Base-by-base conservation (phyloP, 257 asterid species). In the Nicotiana tomentosiformis region DNA sequence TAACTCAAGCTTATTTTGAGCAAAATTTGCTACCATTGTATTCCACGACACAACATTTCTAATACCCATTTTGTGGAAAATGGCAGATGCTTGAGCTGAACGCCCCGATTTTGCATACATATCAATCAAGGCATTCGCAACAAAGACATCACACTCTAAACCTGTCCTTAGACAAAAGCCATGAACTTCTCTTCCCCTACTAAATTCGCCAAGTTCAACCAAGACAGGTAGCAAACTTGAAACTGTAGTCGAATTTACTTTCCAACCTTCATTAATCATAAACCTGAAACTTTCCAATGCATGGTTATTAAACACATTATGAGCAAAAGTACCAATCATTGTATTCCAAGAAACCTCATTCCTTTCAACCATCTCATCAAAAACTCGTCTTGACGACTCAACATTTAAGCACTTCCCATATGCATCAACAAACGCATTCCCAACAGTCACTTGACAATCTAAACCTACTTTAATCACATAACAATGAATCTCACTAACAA, bases 331-430 rank as follows among this genome's bases (percentile, higher is more conserved):
- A 60, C 88, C 86, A 49, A 93, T 86, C 6, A 91, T 82, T 32
- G 95, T 84, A 88, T 92, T 93, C 96, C 96, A 94, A n/a, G 98
- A 89, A 55, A 92, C 95, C 62, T 89, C 92, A 83, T 91, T 91
- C 86, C 82, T 90, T 84, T 89, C 91, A 10, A 33, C 85, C 89
- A 90, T 92, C 46, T 88, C 90, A 70, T 84, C 85, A 74, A 94
- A 94, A 72, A 86, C 89, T 66, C 70, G 82, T 53, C 77, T 84
- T 66, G 89, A 77, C 51, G 87, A 88, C 83, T 82, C 89, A 46
- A 87, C 82, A 39, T 89, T 77, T 82, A 94, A 88, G 84, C 93
- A 93, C 85, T 91, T 93, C 11, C 97, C 95, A 83, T 93, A 93
- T 2, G 93, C 94, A 82, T 91, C 97, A 16, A 94, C 83, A 79